A percentile compares a stretch with the other conserved stretches of the same genome.
Evolutionary conservation across 352 stramenopile species (phyloP).

Genomic region (Globisporangium uncinulatum): DNA sequence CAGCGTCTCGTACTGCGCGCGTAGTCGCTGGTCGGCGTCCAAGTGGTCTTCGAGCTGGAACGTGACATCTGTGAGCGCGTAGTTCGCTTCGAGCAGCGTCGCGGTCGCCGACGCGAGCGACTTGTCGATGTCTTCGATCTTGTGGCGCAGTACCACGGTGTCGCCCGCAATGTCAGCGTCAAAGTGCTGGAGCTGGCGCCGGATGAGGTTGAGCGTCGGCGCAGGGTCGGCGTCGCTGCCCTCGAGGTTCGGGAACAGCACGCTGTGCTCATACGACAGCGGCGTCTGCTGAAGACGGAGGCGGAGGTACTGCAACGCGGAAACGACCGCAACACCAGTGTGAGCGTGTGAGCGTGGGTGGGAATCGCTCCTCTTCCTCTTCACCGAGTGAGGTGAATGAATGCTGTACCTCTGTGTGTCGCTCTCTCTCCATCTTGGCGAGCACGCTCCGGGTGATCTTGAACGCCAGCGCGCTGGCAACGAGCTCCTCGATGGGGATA

Average conservation of each 20-base stretch:
- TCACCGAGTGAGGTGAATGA: too few relatives aligned
- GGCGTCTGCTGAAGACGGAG: constrained; percentile 58
- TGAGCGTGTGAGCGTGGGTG: neutral
- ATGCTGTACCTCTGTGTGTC: constrained; percentile 51
- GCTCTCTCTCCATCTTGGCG: constrained; percentile 55
- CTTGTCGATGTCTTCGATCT: constrained; percentile 70
- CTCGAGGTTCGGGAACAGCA: constrained; percentile 70
- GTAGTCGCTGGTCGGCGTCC: constrained; percentile 32
- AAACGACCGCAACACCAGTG: neutral
- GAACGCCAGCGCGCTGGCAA: constrained; percentile 39
- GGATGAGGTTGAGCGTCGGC: constrained; percentile 50
- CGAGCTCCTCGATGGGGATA: constrained; percentile 31
- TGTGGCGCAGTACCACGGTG: constrained; percentile 57
- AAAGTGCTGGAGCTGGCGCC: constrained; percentile 48
- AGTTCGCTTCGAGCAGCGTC: constrained; percentile 45
- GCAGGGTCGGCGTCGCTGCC: constrained; percentile 26
- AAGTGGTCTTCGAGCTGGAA: constrained; percentile 61
- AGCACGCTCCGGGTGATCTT: constrained; percentile 66
- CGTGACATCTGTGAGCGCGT: constrained; percentile 51
- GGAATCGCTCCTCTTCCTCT: too few relatives aligned
- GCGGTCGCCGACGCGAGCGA: constrained; percentile 45
- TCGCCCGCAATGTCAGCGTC: constrained; percentile 69
- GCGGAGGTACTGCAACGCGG: constrained; percentile 52
- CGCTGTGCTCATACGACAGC: constrained; percentile 50
- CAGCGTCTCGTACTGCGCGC: constrained; percentile 39